Evolutionary conservation across 106 monocot genomes (phyloP).

Genomic region (Dendrobium huoshanense): DNA sequence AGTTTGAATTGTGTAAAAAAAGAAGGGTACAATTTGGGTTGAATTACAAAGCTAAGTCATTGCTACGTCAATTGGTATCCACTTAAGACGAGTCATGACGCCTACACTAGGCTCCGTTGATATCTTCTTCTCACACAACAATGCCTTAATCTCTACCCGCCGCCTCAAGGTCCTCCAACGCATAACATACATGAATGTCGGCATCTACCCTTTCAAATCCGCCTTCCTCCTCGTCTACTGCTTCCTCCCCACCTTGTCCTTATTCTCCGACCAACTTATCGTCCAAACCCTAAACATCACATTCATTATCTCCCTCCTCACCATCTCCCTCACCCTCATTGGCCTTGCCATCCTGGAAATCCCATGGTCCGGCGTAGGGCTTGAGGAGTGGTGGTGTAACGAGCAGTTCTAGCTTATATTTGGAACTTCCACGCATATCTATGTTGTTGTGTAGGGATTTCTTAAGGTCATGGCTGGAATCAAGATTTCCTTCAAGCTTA

Average conservation of each 20-base stretch:
- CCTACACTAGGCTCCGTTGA: too few relatives aligned
- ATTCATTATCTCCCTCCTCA: constrained; percentile 49
- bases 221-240: constrained; percentile 65
- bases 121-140: constrained; percentile 72
- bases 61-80: too few relatives aligned
- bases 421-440: constrained; percentile 58
- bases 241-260: constrained; percentile 71
- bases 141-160: constrained; percentile 45
- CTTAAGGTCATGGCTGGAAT: constrained; percentile 30
- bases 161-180: constrained; percentile 57
- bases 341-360: constrained; percentile 54
- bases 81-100: too few relatives aligned
- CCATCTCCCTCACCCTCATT: constrained; percentile 41
- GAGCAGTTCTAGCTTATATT: constrained; percentile 81
- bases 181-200: constrained; percentile 43
- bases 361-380: constrained; percentile 51
- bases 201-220: constrained; percentile 61
- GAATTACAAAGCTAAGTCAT: too few relatives aligned
- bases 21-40: too few relatives aligned
- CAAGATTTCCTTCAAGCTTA: constrained; percentile 69
- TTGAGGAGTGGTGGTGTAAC: constrained; percentile 72
- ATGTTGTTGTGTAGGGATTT: constrained; percentile 56
- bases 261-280: constrained; percentile 52
- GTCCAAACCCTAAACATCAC: constrained; percentile 20
- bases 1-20: too few relatives aligned